Conservation (phyloP, 345 rosid species). For the Barbarea vulgaris region DNA sequence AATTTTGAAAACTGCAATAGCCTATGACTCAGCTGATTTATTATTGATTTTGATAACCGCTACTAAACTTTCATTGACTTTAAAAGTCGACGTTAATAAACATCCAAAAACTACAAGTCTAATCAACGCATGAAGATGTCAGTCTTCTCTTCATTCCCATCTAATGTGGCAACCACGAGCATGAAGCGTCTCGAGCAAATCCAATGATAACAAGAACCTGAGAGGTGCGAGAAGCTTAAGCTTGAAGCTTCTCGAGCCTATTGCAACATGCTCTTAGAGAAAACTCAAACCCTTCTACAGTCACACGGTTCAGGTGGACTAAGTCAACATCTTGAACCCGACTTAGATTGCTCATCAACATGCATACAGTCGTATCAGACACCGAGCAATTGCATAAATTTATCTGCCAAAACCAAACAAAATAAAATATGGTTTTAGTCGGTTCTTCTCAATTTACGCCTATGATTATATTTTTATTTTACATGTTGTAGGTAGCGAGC, state of each 20-base stretch:
- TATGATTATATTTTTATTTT: background rate
- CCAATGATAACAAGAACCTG: slow-evolving; percentile 68
- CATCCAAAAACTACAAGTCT: background rate
- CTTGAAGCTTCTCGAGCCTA: slow-evolving; percentile 79
- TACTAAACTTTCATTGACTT: too few species aligned
- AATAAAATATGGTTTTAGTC: background rate
- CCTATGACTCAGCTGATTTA: too few species aligned
- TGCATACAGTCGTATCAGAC: slow-evolving; percentile 50
- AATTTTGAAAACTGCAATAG: too few species aligned
- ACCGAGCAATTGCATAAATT: slow-evolving; percentile 68
- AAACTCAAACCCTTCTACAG: slow-evolving; percentile 80
- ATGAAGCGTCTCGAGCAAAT: slow-evolving; percentile 62
- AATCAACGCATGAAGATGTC: background rate
- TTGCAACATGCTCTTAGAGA: slow-evolving; percentile 65
- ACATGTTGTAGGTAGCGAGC: slow-evolving; percentile 88
- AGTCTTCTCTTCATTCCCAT: slow-evolving; percentile 61
- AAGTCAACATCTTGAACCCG: slow-evolving; percentile 88
- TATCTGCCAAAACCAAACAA: slow-evolving; percentile 61
- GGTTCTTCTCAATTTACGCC: background rate
- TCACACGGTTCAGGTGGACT: slow-evolving; percentile 66
- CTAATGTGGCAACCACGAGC: slow-evolving; percentile 77
- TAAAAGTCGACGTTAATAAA: background rate
- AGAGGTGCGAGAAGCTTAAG: slow-evolving; percentile 72
- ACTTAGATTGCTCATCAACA: slow-evolving; percentile 79
- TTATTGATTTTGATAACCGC: too few species aligned